These are phyloP conservation scores for Alloteropsis semialata DNA, from an alignment of 176 grass and related monocot species.

Conservation along the genomic window DNA sequence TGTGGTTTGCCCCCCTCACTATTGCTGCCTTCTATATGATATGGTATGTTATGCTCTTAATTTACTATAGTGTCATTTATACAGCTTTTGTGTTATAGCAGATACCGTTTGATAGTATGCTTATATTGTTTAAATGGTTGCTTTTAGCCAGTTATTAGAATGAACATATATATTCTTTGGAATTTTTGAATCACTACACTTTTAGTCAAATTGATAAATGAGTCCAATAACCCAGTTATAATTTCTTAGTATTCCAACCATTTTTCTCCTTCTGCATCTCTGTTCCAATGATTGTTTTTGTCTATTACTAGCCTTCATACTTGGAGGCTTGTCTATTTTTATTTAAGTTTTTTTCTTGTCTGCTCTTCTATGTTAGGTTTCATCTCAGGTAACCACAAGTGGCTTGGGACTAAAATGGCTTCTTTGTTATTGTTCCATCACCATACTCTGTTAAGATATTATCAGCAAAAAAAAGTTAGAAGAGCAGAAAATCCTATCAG, in stretches of 20 bases:
- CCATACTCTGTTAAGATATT: background rate
- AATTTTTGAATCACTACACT: background rate
- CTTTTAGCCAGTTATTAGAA: background rate
- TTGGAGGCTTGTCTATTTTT: background rate
- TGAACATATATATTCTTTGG: background rate
- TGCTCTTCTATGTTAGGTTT: background rate
- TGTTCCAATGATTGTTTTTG: background rate
- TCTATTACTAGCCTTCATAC: background rate
- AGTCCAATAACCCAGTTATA: background rate
- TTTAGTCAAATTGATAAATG: background rate
- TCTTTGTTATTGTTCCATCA: background rate
- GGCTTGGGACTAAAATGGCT: background rate
- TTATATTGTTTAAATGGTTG: background rate
- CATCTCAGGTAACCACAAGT: background rate
- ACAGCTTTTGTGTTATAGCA: background rate
- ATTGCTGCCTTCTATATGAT: conserved; percentile 12
- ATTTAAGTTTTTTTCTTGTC: background rate
- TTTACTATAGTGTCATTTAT: background rate
- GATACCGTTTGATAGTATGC: background rate
- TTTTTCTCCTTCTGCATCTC: background rate
- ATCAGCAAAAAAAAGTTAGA: background rate
- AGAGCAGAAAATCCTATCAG: background rate
- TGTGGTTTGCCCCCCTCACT: conserved; percentile 20
- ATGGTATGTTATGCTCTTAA: conserved; percentile 4
- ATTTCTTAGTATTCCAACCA: background rate